Conservation (phyloP, 208 protist genomes). For the Herpetomonas tarakana region DNA sequence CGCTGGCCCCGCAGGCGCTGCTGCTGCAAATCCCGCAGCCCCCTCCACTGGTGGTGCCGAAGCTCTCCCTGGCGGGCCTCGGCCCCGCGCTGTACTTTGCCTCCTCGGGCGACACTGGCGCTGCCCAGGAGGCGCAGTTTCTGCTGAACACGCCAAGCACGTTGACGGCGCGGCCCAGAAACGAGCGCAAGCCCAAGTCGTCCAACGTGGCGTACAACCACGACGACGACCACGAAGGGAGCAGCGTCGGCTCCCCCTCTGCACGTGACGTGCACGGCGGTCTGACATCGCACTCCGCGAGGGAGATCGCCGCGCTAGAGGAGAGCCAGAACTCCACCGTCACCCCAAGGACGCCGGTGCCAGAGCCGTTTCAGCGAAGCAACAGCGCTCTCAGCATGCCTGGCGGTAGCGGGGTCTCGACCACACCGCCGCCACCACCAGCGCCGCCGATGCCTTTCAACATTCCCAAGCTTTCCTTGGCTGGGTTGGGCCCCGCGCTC, state of each 20-base stretch:
- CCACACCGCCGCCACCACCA: conserved; percentile 4
- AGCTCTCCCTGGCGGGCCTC: conserved; percentile 39
- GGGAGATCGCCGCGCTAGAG: neutral
- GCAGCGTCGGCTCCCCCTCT: neutral
- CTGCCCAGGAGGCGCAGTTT: conserved; percentile 9
- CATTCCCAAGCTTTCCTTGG: conserved; percentile 50
- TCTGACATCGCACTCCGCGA: neutral
- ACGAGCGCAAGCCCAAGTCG: neutral
- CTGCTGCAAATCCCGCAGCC: conserved; percentile 5
- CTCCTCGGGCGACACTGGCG: conserved; percentile 55
- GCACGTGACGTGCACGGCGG: neutral
- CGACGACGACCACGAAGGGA: neutral
- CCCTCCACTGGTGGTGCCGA: conserved; percentile 28
- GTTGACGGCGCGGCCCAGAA: neutral
- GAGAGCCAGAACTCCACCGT: neutral
- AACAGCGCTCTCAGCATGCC: neutral
- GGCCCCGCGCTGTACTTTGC: conserved; percentile 59
- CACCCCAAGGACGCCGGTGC: neutral
- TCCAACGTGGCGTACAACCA: neutral
- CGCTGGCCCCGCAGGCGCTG: too few relatives aligned
- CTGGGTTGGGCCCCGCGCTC: conserved; percentile 33
- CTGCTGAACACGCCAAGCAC: neutral
- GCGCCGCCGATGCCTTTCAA: conserved; percentile 10
- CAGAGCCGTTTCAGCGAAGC: too few relatives aligned
- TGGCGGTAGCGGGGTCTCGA: neutral